These are phyloP conservation scores for Asterochloris sp. DNA, from an alignment of 139 green algal genomes.

Conservation along the genomic window DNA sequence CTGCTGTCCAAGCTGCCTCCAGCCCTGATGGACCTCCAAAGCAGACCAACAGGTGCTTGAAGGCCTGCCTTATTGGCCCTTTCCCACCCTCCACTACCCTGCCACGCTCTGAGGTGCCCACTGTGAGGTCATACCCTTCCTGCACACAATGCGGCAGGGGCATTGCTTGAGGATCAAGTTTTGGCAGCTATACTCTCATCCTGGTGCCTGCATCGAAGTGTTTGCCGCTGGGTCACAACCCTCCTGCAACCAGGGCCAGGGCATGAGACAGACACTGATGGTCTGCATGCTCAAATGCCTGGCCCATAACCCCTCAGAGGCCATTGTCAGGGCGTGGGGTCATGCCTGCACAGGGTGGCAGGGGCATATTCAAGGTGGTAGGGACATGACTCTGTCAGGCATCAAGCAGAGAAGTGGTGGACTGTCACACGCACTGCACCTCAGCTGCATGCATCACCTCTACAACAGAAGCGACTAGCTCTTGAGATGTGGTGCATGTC, in stretches of 20 bases:
- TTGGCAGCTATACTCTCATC: background rate
- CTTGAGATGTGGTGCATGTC: no score
- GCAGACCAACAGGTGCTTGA: constrained; percentile 70
- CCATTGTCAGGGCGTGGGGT: no score
- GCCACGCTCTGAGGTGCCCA: constrained; percentile 54
- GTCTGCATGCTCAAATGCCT: background rate
- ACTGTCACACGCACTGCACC: no score
- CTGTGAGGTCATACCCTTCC: constrained; percentile 69
- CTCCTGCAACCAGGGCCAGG: background rate
- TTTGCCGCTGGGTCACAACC: background rate
- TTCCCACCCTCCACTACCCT: constrained; percentile 5
- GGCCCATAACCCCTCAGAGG: no score
- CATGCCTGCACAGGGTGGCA: no score
- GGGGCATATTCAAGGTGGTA: no score
- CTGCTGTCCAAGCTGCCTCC: constrained; percentile 32
- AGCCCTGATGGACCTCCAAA: constrained; percentile 76
- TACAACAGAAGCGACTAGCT: no score
- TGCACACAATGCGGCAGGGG: constrained; percentile 12
- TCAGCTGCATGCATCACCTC: no score
- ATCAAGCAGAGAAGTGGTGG: no score
- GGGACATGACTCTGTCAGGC: no score
- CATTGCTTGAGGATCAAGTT: background rate
- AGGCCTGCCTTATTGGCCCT: constrained; percentile 46
- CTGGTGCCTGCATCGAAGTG: background rate
- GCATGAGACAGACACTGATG: background rate